A percentile compares a stretch with the other conserved stretches of the same genome.
Conservation (phyloP, 176 grass and related monocot species). For the Secale cereale region DNA sequence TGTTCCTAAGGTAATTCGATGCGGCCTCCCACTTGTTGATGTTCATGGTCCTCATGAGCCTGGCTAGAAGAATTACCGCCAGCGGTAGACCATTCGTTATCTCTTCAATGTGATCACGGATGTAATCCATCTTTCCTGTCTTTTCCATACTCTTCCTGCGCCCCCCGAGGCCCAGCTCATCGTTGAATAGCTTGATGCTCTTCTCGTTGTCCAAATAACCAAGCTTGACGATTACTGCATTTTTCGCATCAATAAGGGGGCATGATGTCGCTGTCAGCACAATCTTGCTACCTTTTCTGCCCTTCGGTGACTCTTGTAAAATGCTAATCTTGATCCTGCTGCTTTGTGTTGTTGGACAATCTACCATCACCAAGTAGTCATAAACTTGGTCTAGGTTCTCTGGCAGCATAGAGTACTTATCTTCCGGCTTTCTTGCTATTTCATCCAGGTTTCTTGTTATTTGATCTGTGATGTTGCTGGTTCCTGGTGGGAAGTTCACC, state of each 20-base stretch:
- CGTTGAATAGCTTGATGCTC: neutral
- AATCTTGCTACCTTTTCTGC: neutral
- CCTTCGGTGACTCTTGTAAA: neutral
- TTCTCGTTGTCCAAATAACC: neutral
- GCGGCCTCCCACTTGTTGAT: neutral
- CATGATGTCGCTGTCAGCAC: neutral
- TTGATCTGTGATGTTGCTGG: neutral
- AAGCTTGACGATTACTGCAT: neutral
- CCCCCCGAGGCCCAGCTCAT: neutral
- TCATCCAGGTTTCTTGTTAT: neutral
- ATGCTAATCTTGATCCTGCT: no score
- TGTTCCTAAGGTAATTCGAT: neutral
- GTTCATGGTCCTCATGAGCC: slow-evolving; percentile 1
- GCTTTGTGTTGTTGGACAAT: no score
- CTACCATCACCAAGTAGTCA: no score
- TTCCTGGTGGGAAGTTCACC: neutral
- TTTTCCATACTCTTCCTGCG: neutral
- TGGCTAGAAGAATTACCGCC: neutral
- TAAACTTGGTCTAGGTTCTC: no score
- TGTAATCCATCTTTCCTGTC: neutral
- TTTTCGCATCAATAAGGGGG: neutral
- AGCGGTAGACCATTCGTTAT: neutral
- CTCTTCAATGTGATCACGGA: neutral
- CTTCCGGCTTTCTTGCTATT: neutral
- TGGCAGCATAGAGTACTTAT: no score